Percentiles rank a stretch among this genome's conserved stretches.
Conservation (phyloP, 108 stramenopile species). For the Pinguiococcus pyrenoidosus region DNA sequence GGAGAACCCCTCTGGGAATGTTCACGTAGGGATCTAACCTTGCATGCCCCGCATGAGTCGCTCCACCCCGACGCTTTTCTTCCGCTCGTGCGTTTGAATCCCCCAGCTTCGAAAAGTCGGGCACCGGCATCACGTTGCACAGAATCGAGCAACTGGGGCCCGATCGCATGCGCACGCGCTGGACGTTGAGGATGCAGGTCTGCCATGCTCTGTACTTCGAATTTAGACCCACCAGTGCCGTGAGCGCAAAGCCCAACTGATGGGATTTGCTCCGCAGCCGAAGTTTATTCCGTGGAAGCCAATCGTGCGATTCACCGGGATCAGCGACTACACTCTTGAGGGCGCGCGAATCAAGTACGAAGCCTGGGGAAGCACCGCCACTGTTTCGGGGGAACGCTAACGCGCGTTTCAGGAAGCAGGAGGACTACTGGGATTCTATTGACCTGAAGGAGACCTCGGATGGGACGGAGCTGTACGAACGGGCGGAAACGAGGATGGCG, state of each 20-base stretch:
- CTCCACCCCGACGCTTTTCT: no score
- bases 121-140: conserved; percentile 74
- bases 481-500: conserved; percentile 43
- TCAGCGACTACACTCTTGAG: conserved; percentile 67
- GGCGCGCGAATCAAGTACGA: no score
- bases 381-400: no score
- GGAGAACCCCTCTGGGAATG: conserved; percentile 60
- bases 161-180: conserved; percentile 55
- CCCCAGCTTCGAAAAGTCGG: conserved; percentile 3
- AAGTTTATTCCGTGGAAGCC: conserved; percentile 77
- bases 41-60: neutral
- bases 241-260: no score
- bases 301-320: conserved; percentile 73
- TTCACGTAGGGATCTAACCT: conserved; percentile 2
- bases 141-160: conserved; percentile 42
- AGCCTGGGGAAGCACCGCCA: no score
- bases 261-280: no score
- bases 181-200: conserved; percentile 70
- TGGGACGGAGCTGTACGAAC: neutral
- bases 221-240: no score
- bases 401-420: conserved; percentile 37
- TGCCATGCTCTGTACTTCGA: no score
- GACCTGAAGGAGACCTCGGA: conserved; percentile 46
- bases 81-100: no score
- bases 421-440: conserved; percentile 87